These are phyloP conservation scores for Atractiella rhizophila DNA, from an alignment of 768 basidiomycete genomes.

Conservation along the genomic window DNA sequence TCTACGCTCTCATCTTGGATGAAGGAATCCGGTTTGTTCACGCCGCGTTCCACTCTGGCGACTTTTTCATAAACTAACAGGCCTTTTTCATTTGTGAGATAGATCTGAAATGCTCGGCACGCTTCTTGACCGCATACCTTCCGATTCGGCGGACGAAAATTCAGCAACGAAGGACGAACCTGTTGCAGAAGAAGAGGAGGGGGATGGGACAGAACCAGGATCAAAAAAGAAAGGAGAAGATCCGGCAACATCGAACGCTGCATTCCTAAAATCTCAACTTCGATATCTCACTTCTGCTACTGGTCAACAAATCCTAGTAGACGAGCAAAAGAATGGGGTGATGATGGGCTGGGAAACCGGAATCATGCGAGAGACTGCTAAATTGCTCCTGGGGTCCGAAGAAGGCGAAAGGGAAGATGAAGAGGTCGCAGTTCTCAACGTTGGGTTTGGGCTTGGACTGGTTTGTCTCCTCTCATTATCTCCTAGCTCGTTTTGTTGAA, in stretches of 20 bases:
- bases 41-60: no score
- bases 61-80: no score
- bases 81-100: no score
- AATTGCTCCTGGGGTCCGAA: constrained; percentile 31
- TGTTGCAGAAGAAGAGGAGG: constrained; percentile 35
- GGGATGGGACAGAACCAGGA: constrained; percentile 34
- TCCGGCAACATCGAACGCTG: constrained; percentile 16
- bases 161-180: constrained; percentile 28
- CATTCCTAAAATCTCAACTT: constrained; percentile 46
- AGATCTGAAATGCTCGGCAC: no score
- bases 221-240: no score
- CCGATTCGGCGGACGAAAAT: neutral
- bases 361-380: constrained; percentile 67
- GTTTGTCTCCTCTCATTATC: constrained; percentile 9
- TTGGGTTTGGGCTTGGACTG: constrained; percentile 87
- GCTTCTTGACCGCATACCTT: no score
- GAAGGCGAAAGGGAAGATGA: constrained; percentile 17
- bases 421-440: constrained; percentile 45
- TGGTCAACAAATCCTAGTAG: constrained; percentile 63
- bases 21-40: constrained; percentile 53
- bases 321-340: constrained; percentile 60
- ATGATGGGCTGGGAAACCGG: constrained; percentile 98
- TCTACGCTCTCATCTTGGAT: constrained; percentile 60
- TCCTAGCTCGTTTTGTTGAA: neutral
- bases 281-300: constrained; percentile 39